Percentiles rank a stretch among this genome's conserved stretches.
Conservation (phyloP, 2,329 filamentous ascomycete species). For the Colletotrichum spinosum region DNA sequence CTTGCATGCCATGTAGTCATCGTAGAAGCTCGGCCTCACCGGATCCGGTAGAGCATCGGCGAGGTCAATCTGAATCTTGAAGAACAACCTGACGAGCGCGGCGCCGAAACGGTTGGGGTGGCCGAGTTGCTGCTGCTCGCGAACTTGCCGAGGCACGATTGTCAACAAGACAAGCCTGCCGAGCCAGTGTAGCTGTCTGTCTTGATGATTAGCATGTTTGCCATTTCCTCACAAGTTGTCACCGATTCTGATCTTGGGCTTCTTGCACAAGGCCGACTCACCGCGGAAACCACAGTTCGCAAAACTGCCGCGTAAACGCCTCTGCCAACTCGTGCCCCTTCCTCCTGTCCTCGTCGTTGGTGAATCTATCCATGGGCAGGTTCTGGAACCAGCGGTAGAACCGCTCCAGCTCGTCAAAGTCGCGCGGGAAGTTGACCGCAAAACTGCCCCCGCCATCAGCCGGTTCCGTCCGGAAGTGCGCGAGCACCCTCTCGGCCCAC, state of each 20-base stretch:
- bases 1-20: too few species aligned
- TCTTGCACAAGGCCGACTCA: background rate
- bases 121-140: background rate
- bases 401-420: background rate
- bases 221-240: background rate
- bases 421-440: constrained; percentile 2
- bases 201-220: background rate
- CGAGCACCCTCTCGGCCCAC: background rate
- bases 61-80: background rate
- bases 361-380: background rate
- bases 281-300: constrained; percentile 15
- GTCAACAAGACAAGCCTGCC: constrained; percentile 5
- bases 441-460: background rate
- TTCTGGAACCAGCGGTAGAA: constrained; percentile 11
- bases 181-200: constrained; percentile 3
- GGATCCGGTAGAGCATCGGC: constrained; percentile 1
- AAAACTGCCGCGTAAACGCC: background rate
- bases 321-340: constrained; percentile 1
- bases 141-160: background rate
- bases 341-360: background rate
- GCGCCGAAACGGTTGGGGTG: background rate
- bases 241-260: background rate
- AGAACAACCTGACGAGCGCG: background rate
- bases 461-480: constrained; percentile 5
- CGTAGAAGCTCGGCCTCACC: background rate